Evolutionary conservation across 768 basidiomycete species (phyloP).

Genomic region (Boletellus sp.): DNA sequence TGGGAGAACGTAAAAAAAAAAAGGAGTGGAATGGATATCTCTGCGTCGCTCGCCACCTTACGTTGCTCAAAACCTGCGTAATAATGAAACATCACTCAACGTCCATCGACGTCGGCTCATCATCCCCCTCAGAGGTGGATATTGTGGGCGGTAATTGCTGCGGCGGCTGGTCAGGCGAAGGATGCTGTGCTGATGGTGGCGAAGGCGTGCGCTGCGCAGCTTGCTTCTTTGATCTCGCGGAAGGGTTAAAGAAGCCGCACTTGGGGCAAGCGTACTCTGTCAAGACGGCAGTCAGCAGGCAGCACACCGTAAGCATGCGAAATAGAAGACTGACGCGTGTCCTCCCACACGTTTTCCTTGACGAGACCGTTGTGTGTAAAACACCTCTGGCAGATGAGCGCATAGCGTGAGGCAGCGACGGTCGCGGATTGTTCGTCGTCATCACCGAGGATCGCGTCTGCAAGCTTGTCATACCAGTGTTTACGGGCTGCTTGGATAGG

Average conservation of each 20-base stretch:
- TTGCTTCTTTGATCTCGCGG: conserved; percentile 33
- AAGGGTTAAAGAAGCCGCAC: conserved; percentile 78
- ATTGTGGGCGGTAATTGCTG: conserved; percentile 1
- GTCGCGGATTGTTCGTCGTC: conserved; percentile 48
- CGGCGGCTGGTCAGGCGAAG: conserved; percentile 8
- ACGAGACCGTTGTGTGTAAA: conserved; percentile 88
- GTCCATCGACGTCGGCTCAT: conserved; percentile 7
- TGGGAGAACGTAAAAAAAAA: not conserved
- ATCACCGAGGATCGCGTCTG: conserved; percentile 82
- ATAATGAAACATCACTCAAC: conserved; percentile 6
- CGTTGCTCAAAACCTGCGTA: not conserved
- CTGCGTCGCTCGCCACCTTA: not conserved
- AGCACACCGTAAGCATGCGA: not conserved
- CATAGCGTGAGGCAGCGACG: conserved; percentile 54
- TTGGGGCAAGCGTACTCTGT: conserved; percentile 84
- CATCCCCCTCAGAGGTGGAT: conserved; percentile 6
- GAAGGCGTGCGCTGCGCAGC: conserved; percentile 25
- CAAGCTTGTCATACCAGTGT: conserved; percentile 84
- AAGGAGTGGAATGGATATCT: conserved; percentile 5
- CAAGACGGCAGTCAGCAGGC: conserved; percentile 1
- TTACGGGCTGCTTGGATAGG: conserved; percentile 54
- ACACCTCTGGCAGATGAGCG: conserved; percentile 85
- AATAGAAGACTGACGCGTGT: conserved; percentile 60
- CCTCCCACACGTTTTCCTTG: conserved; percentile 76
- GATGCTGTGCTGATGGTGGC: conserved; percentile 17